Base-by-base conservation (phyloP, 179 eudicot genomes). In the Spergularia azorica region DNA sequence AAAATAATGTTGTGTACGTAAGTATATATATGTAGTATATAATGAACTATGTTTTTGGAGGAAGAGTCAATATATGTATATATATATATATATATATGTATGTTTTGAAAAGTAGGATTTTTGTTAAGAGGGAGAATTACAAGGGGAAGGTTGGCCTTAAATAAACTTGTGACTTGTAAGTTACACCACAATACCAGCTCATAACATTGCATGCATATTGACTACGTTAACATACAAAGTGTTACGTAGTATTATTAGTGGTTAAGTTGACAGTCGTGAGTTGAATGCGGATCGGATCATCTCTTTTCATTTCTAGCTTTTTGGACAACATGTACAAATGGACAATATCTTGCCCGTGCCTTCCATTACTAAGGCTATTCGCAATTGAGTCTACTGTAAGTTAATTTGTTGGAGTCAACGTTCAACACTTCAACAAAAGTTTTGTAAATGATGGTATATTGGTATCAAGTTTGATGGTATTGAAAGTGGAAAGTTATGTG, bases 151-250 rank as follows among this genome's bases (percentile, higher is more conserved):
- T 3, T 21, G 66, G 67, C 2, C 18, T 46, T 77, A 77, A 77
- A 77, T 77, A 48, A 61, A 60, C 79, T 50, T 77, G 79, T 77
- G 79, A 77, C 38, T 62, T 50, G 39, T 36, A 3, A 36, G 39
- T 46, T 46, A 77, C 73, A 77, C 51, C 75, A 77, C 48, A 70
- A 77, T 61, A 70, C 51, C 79, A 76, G 74, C 75, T 77, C 74
- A 77, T 77, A 16, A n/a, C 56, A 13, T 76, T 60, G 52, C 79
- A 77, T 77, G 75, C 75, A 77, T 36, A 20, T 20, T 46, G 1
- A 36, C 54, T 39, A 3, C 5, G 17, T 32, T 38, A 16, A 46
- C 6, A 10, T 71, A 56, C 55, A 9, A 43, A 60, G 67, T 18
- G 43, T 61, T 76, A 76, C 79, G 78, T 65, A 74, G 9, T 32